phyloP scores from a whole-genome alignment of 2,329 filamentous ascomycete species.

The Colletotrichum musae region DNA sequence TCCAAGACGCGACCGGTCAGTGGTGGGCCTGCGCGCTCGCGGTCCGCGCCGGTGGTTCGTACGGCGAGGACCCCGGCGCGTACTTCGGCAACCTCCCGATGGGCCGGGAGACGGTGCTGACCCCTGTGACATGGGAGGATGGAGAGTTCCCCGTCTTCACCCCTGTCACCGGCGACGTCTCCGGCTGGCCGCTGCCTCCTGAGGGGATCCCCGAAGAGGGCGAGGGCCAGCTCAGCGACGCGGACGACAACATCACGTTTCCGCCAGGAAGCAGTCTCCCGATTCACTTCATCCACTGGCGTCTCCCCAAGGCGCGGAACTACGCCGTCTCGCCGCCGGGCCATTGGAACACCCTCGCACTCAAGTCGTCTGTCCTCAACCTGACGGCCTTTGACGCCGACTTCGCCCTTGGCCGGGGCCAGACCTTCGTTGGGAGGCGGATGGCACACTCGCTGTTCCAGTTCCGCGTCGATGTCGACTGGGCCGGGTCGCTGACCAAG shows the following conservation, averaged over 20 bases:
- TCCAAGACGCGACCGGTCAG: slow-evolving; percentile 60
- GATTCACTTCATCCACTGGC: slow-evolving; percentile 69
- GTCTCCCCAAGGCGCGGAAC: slow-evolving; percentile 62
- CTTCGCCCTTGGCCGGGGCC: slow-evolving; percentile 46
- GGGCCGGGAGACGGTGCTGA: slow-evolving; percentile 60
- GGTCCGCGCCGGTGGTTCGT: slow-evolving; percentile 50
- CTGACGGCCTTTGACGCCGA: slow-evolving; percentile 67
- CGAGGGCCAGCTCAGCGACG: slow-evolving; percentile 57
- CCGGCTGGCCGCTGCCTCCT: slow-evolving; percentile 56
- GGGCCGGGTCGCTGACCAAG: slow-evolving; percentile 49
- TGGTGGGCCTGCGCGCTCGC: slow-evolving; percentile 60
- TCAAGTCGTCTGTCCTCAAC: slow-evolving; percentile 65
- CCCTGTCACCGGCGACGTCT: slow-evolving; percentile 48
- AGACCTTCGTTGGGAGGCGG: slow-evolving; percentile 66
- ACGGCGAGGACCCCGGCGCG: slow-evolving; percentile 52
- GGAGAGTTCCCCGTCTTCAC: slow-evolving; percentile 52
- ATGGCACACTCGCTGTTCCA: slow-evolving; percentile 70
- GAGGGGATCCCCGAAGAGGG: slow-evolving; percentile 48
- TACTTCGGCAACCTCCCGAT: slow-evolving; percentile 53
- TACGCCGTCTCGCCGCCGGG: slow-evolving; percentile 62
- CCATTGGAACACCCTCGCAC: slow-evolving; percentile 59
- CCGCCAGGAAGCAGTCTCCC: slow-evolving; percentile 60
- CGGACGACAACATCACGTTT: slow-evolving; percentile 63
- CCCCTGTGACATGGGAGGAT: slow-evolving; percentile 54
- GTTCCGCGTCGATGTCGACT: slow-evolving; percentile 63